A percentile compares a stretch with the other conserved stretches of the same genome.
Evolutionary conservation across 108 stramenopile species (phyloP).

Genomic region (Cyclostephanos tholiformis): DNA sequence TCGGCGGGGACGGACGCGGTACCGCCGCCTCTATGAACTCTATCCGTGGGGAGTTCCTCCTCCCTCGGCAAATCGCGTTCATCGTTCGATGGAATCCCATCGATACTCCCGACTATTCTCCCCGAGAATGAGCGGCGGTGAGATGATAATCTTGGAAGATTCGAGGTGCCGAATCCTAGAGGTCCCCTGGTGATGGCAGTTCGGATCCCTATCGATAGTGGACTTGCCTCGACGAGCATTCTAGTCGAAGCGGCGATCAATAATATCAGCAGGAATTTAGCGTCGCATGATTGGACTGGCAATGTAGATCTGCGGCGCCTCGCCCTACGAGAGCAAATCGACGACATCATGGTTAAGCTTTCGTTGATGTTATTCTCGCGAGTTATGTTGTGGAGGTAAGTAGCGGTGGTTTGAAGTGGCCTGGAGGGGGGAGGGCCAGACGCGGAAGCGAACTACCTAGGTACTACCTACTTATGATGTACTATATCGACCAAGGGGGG

Average conservation of each 20-base stretch:
- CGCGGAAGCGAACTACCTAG: too few relatives aligned
- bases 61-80: slow-evolving; percentile 1
- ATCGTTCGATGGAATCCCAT: not conserved
- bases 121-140: not conserved
- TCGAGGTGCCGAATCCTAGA: not conserved
- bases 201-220: slow-evolving; percentile 29
- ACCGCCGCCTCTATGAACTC: slow-evolving; percentile 33
- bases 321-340: slow-evolving; percentile 6
- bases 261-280: not conserved
- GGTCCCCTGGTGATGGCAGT: slow-evolving; percentile 32
- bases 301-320: slow-evolving; percentile 8
- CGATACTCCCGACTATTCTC: slow-evolving; percentile 10
- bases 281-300: not conserved
- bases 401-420: not conserved
- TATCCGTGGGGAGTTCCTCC: slow-evolving; percentile 6
- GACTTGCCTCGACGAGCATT: slow-evolving; percentile 16
- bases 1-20: slow-evolving; percentile 19
- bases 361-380: not conserved
- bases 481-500: too few relatives aligned
- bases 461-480: too few relatives aligned
- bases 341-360: not conserved
- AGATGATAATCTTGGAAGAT: slow-evolving; percentile 2
- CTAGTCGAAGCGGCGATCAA: slow-evolving; percentile 3
- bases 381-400: not conserved
- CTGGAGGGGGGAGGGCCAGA: too few relatives aligned